These are phyloP conservation scores for Sanghuangporus baumii DNA, from an alignment of 1,284 basidiomycete genomes.

Conservation along the genomic window DNA sequence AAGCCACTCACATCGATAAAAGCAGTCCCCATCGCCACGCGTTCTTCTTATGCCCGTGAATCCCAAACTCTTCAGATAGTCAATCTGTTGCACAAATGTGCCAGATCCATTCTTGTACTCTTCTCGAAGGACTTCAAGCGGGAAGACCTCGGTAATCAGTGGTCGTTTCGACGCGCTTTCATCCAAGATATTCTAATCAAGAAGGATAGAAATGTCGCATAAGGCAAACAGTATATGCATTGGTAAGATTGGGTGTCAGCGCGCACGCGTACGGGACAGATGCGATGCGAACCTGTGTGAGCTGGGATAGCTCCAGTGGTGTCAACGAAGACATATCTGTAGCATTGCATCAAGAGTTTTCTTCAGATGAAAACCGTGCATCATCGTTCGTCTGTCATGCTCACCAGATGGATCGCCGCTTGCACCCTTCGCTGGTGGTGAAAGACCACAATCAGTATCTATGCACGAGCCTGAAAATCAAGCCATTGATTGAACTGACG, in stretches of 20 bases:
- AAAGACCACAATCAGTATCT: not conserved
- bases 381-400: not conserved
- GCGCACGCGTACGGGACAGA: slow-evolving; percentile 5
- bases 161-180: slow-evolving; percentile 46
- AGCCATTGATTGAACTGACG: slow-evolving; percentile 1
- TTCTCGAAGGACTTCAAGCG: slow-evolving; percentile 44
- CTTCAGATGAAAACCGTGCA: too few species aligned
- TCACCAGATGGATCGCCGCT: not conserved
- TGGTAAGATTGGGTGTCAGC: not conserved
- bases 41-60: slow-evolving; percentile 62
- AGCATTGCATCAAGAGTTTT: not conserved
- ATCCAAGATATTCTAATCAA: slow-evolving; percentile 40
- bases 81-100: slow-evolving; percentile 62
- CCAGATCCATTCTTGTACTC: slow-evolving; percentile 63
- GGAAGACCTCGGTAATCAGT: slow-evolving; percentile 42
- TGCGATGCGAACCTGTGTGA: slow-evolving; percentile 37
- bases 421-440: not conserved
- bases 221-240: too few species aligned
- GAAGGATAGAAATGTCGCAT: too few species aligned
- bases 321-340: slow-evolving; percentile 30
- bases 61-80: slow-evolving; percentile 49
- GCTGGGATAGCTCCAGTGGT: slow-evolving; percentile 39
- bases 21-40: slow-evolving; percentile 56
- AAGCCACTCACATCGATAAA: slow-evolving; percentile 40
- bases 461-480: not conserved